Evolutionary conservation across 2,329 filamentous ascomycete genomes (phyloP), one percentile per base, ranked within the genome.

Genomic region (Diplodia mutila): DNA sequence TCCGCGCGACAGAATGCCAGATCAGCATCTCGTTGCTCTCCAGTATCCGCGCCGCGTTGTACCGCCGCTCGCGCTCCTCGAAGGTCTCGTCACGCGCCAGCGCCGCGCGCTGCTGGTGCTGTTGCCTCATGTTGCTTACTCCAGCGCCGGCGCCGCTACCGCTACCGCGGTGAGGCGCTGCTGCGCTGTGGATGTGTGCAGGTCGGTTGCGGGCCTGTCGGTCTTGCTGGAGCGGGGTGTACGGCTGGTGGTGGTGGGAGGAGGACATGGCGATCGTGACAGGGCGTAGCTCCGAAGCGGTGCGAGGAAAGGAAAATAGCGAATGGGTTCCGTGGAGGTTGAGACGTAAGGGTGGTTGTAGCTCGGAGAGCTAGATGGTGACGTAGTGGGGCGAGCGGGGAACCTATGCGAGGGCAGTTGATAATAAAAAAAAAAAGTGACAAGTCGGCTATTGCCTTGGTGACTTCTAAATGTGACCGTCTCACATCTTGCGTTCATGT

Each of bases 21-120:
- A 79, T 73, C 42, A 80, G 61, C 75, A 80, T 69, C 69, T 81
- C 79, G 11, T 70, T 70, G 55, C 72, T 78, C 51, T 76, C 75
- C 1, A 80, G 67, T 39, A 79, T 75, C 18, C 69, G 61, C 0
- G 73, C 76, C 0, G 79, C 79, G 49, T 75, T 70, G 23, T 75
- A 69, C 1, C 78, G 69, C 11, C 59, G 51, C 67, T 78, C 72
- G 4, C 75, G 71, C 39, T 67, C 49, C 42, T 77, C 75, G 65
- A 73, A 78, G 25, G 68, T 68, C 55, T 78, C 76, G 46, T 67
- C 67, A 39, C 54, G 54, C 32, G 32, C 55, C 23, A 53, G 61
- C 37, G 61, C 37, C 42, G 55, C 52, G 27, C 53, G 54, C 11
- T 65, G 53, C 4, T 23, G 53, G 18, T 25, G 29, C 12, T 55